Evolutionary conservation across 257 asterid species (phyloP).

Genomic region (Rauvolfia tetraphylla): DNA sequence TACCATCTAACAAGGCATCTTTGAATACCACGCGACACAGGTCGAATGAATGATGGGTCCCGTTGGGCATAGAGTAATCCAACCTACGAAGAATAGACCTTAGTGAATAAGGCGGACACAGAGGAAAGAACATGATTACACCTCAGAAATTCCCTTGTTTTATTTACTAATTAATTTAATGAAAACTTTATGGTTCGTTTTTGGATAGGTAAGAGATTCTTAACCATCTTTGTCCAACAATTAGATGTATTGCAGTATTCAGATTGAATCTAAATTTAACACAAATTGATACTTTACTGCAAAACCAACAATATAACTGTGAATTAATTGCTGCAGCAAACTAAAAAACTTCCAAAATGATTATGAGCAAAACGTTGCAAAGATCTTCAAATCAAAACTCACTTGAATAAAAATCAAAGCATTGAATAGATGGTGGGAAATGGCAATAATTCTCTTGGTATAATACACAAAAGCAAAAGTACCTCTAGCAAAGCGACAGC

Average conservation of each 20-base stretch:
- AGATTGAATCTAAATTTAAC: not conserved
- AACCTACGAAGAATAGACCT: conserved; percentile 42
- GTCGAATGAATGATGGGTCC: conserved; percentile 84
- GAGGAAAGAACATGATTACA: not conserved
- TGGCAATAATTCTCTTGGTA: not conserved
- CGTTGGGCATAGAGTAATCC: conserved; percentile 87
- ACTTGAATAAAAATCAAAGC: not conserved
- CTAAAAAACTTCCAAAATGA: not conserved
- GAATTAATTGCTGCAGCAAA: not conserved
- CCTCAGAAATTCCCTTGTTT: not conserved
- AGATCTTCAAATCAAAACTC: not conserved
- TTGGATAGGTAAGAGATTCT: not conserved
- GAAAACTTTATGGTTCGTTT: not conserved
- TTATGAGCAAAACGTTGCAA: not conserved
- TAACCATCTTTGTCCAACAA: not conserved
- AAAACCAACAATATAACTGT: not conserved
- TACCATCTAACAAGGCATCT: conserved; percentile 98
- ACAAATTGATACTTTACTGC: not conserved
- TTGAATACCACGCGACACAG: conserved; percentile 77
- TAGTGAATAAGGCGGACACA: not conserved
- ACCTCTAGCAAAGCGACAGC: conserved; percentile 83
- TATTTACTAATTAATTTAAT: not conserved
- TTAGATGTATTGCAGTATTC: not conserved
- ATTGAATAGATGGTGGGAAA: not conserved
- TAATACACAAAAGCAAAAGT: conserved; percentile 10